These are phyloP conservation scores for Fraxinus platypoda DNA, from an alignment of 305 asterid genomes.

Conservation along the genomic window DNA sequence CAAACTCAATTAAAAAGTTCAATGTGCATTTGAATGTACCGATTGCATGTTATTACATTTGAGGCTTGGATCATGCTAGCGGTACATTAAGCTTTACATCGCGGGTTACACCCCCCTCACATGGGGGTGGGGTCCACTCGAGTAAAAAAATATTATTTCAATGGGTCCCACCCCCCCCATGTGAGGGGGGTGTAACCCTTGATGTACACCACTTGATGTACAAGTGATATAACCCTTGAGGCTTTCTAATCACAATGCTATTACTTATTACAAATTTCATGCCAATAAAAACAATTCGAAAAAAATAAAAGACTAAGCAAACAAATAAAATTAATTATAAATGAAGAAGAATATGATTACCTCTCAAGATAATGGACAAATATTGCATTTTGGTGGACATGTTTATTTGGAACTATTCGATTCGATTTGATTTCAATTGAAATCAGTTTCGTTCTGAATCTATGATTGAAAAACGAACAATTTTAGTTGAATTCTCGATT, in stretches of 20 bases:
- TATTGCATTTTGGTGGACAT: neutral
- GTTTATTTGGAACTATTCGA: neutral
- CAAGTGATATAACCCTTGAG: too few relatives aligned
- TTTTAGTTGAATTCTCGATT: neutral
- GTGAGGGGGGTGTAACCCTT: too few relatives aligned
- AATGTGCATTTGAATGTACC: neutral
- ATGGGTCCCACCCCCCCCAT: too few relatives aligned
- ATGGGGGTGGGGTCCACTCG: too few relatives aligned
- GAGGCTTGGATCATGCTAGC: too few relatives aligned
- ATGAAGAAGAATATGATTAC: neutral
- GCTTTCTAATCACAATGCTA: neutral
- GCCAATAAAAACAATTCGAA: neutral
- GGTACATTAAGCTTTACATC: too few relatives aligned
- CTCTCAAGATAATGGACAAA: neutral
- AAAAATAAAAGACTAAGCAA: neutral
- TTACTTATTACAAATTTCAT: neutral
- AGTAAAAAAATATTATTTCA: too few relatives aligned
- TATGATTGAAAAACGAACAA: neutral
- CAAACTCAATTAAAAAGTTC: neutral
- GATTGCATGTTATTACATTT: neutral
- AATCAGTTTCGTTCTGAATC: neutral
- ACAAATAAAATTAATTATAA: neutral
- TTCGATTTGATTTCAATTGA: neutral
- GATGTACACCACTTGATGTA: too few relatives aligned
- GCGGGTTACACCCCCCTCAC: too few relatives aligned